phyloP scores from a whole-genome alignment of 139 green algal species.

The Edaphochlamys debaryana region DNA sequence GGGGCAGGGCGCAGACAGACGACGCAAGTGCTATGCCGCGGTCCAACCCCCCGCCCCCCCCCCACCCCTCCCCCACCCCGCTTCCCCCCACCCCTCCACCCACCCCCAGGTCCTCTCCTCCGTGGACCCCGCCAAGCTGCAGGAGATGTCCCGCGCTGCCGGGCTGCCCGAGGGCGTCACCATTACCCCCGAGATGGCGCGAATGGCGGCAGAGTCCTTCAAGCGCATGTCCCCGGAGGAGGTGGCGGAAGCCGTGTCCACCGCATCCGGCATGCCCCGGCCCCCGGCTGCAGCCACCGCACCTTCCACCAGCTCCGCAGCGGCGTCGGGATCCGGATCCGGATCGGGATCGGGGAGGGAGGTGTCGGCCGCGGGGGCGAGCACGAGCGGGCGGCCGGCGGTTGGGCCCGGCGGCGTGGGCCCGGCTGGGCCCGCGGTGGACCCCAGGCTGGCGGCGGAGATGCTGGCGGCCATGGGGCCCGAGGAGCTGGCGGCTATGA shows the following conservation, averaged over 20 bases:
- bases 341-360: too few relatives aligned
- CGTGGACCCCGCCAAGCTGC: constrained; percentile 15
- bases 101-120: constrained; percentile 13
- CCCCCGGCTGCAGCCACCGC: background rate
- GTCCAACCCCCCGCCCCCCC: too few relatives aligned
- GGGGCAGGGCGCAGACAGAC: too few relatives aligned
- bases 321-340: too few relatives aligned
- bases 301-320: too few relatives aligned
- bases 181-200: constrained; percentile 29
- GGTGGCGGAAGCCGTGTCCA: constrained; percentile 3
- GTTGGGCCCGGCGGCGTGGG: too few relatives aligned
- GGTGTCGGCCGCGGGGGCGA: background rate
- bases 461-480: constrained; percentile 29
- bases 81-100: too few relatives aligned
- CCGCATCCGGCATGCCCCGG: background rate
- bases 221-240: constrained; percentile 9
- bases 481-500: constrained; percentile 21
- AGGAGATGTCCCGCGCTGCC: constrained; percentile 47
- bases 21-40: too few relatives aligned
- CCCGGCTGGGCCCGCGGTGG: background rate
- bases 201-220: constrained; percentile 14
- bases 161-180: constrained; percentile 20
- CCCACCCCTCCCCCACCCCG: too few relatives aligned
- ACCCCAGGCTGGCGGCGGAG: constrained; percentile 16
- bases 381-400: constrained; percentile 26